A percentile compares a stretch with the other conserved stretches of the same genome.
Conservation (phyloP, 148 eudicot species). For the Fagopyrum esculentum region DNA sequence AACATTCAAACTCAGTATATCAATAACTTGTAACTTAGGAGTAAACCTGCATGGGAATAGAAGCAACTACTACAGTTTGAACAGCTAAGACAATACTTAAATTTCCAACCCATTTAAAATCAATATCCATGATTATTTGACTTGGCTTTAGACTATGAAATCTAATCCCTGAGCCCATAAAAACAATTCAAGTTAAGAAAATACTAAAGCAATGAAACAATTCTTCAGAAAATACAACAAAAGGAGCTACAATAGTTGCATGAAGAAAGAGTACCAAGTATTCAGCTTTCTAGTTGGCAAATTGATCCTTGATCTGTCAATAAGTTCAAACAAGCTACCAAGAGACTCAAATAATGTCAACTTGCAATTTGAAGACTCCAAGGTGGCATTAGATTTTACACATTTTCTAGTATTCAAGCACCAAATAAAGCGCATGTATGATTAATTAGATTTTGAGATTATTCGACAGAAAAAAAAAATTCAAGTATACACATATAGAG, state of each 20-base stretch:
- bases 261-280: not conserved
- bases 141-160: conserved; percentile 90
- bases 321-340: not conserved
- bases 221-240: not conserved
- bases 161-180: conserved; percentile 66
- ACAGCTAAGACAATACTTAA: conserved; percentile 74
- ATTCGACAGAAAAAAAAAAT: not conserved
- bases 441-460: not conserved
- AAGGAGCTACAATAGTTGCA: not conserved
- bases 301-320: not conserved
- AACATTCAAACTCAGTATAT: not conserved
- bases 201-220: not conserved
- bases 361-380: not conserved
- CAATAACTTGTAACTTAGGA: not conserved
- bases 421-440: not conserved
- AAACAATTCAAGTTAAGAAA: not conserved
- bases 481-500: not conserved
- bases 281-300: not conserved
- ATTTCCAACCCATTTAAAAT: conserved; percentile 95
- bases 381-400: not conserved
- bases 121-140: conserved; percentile 93
- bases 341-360: not conserved
- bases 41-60: conserved; percentile 89
- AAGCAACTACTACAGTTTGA: conserved; percentile 84
- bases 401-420: not conserved